These are phyloP conservation scores for Aspergillus sp. DNA, from an alignment of 2,329 filamentous ascomycete species.

Conservation along the genomic window DNA sequence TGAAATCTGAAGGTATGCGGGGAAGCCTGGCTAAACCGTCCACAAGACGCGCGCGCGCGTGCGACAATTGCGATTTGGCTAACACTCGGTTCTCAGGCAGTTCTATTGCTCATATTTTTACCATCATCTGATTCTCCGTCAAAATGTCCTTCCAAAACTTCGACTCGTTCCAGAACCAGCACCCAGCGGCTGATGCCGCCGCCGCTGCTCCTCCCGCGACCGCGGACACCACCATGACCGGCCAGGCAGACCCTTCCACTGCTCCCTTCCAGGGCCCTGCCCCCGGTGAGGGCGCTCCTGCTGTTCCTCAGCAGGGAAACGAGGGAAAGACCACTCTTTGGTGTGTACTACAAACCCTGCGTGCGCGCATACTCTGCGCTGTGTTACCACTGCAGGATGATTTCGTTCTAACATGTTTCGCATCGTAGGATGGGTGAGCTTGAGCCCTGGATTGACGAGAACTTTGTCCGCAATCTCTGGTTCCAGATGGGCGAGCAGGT, in stretches of 20 bases:
- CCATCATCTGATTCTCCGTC: slow-evolving; percentile 25
- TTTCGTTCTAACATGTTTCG: slow-evolving; percentile 7
- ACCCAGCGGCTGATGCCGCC: slow-evolving; percentile 59
- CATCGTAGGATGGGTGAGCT: slow-evolving; percentile 93
- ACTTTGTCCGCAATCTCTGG: slow-evolving; percentile 95
- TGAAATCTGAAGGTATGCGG: slow-evolving; percentile 29
- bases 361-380: slow-evolving; percentile 26
- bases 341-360: slow-evolving; percentile 42
- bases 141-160: slow-evolving; percentile 71
- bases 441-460: slow-evolving; percentile 99
- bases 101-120: slow-evolving; percentile 26
- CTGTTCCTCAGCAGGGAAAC: slow-evolving; percentile 55
- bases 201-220: slow-evolving; percentile 53
- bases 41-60: not conserved
- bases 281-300: slow-evolving; percentile 47
- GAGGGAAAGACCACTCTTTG: slow-evolving; percentile 63
- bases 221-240: slow-evolving; percentile 59
- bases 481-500: slow-evolving; percentile 92
- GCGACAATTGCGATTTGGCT: not conserved
- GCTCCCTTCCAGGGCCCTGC: slow-evolving; percentile 56
- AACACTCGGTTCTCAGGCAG: slow-evolving; percentile 19
- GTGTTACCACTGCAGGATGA: not conserved
- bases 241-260: slow-evolving; percentile 61
- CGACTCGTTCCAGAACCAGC: slow-evolving; percentile 66
- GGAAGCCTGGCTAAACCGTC: not conserved